Base-by-base conservation (phyloP, 1,139 yeast species). In the Komagataea norvegica region DNA sequence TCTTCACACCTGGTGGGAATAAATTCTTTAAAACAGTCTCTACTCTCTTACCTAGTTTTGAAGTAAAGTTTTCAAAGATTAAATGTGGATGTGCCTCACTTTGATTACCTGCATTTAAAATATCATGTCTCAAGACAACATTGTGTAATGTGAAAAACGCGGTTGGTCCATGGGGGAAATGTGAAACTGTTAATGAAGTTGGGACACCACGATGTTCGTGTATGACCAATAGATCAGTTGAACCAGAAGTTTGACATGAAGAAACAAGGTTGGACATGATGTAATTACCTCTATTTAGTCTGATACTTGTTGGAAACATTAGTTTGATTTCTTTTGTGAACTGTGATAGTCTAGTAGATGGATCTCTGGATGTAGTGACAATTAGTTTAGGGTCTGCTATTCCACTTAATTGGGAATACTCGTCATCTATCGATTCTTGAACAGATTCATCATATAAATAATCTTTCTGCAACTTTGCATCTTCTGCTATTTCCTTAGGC, bases 151-250 rank as follows among this genome's bases (percentile, higher is more conserved):
- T 86, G 67, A 91, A 93, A 29, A 85, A 82, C 25, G 94, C 94
- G 4, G 96, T 85, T 19, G 98, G 99, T 0, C 99, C 99, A 60
- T 91, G 96, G 5, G 98, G 99, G 61, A 93, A 85, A 68, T 91
- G 99, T 30, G 94, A 82, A 25, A 91, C 67, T 1, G 98, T 91
- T 43, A 91, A 56, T 1, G 96, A 86, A 0, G 96, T 88, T 36
- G 99, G 99, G 1, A 87, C 91, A 73, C 99, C 99, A 62, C 99
- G 74, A 62, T 91, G 98, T 60, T 91, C 99, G 61, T 91, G 98
- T 28, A 93, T 64, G 6, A 93, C 72, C 17, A 91, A 68, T 53
- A 93, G 65, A 58, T 91, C 99, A 3, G 94, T 81, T 9, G 91
- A 78, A 9, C 78, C 77, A 1, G 83, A 72, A 26, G 79, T 74